Percentiles rank a stretch among this genome's conserved stretches.
Conservation (phyloP, 176 grass and related monocot species). For the Sorghum bicolor region DNA sequence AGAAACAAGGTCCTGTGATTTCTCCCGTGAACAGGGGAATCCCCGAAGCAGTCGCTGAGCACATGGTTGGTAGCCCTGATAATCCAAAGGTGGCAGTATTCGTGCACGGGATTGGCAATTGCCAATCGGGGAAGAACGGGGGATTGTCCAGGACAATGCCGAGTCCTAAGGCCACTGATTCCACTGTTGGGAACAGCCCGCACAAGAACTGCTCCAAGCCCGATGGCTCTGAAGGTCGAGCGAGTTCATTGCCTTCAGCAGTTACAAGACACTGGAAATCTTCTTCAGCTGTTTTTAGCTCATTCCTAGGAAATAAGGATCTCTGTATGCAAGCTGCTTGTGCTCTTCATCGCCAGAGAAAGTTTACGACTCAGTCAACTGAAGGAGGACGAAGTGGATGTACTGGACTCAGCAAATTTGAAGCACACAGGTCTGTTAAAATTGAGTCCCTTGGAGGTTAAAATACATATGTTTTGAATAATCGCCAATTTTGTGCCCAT, state of each 20-base stretch:
- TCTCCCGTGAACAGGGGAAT: neutral
- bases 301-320: neutral
- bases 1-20: neutral
- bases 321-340: slow-evolving; percentile 26
- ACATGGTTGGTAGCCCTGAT: too few relatives aligned
- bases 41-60: neutral
- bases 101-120: neutral
- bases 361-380: neutral
- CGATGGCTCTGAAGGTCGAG: neutral
- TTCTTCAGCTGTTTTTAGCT: neutral
- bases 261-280: slow-evolving; percentile 6
- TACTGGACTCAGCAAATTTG: neutral
- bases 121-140: neutral
- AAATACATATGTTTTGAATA: neutral
- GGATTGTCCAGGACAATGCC: neutral
- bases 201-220: neutral
- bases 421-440: neutral
- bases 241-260: neutral
- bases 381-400: neutral
- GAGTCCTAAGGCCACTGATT: neutral
- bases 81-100: neutral
- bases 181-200: neutral
- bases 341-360: slow-evolving; percentile 34
- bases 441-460: slow-evolving; percentile 5
- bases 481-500: neutral